These are phyloP conservation scores for Maudiozyma bulderi DNA, from an alignment of 805 yeast genomes.

Conservation along the genomic window DNA sequence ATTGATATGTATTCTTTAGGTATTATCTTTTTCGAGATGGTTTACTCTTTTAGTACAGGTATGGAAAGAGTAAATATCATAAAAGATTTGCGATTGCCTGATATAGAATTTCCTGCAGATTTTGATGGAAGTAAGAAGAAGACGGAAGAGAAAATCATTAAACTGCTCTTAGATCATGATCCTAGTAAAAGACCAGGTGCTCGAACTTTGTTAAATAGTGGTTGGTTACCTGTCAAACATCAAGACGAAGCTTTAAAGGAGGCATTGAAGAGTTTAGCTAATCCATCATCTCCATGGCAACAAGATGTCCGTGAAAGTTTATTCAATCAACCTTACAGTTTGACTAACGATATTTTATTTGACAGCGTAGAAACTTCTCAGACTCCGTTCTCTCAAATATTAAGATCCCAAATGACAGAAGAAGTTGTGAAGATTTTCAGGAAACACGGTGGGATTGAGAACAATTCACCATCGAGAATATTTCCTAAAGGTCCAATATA, in stretches of 20 bases:
- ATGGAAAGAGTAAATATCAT: conserved; percentile 84
- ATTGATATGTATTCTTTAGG: conserved; percentile 96
- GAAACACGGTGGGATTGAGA: conserved; percentile 82
- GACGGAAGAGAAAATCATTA: conserved; percentile 60
- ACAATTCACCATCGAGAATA: conserved; percentile 51
- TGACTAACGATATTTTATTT: conserved; percentile 77
- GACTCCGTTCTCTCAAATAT: conserved; percentile 40
- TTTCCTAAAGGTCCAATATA: conserved; percentile 76
- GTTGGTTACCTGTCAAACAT: conserved; percentile 77
- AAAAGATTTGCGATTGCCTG: conserved; percentile 48
- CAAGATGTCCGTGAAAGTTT: conserved; percentile 81
- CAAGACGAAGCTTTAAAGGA: conserved; percentile 86
- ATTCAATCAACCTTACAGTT: conserved; percentile 74
- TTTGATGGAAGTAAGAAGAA: conserved; percentile 44
- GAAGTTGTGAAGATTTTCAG: conserved; percentile 56
- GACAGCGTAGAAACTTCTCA: conserved; percentile 37
- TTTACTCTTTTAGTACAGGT: conserved; percentile 71
- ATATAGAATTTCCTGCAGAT: conserved; percentile 61
- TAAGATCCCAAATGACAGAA: conserved; percentile 51
- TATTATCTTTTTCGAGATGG: conserved; percentile 91
- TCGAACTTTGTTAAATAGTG: conserved; percentile 60
- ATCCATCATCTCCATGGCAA: conserved; percentile 91
- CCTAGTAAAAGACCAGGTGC: conserved; percentile 79
- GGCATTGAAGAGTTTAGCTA: conserved; percentile 74
- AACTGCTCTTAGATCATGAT: conserved; percentile 62